These are phyloP conservation scores for Wickerhamomyces strasburgensis DNA, from an alignment of 805 yeast genomes.

Conservation along the genomic window DNA sequence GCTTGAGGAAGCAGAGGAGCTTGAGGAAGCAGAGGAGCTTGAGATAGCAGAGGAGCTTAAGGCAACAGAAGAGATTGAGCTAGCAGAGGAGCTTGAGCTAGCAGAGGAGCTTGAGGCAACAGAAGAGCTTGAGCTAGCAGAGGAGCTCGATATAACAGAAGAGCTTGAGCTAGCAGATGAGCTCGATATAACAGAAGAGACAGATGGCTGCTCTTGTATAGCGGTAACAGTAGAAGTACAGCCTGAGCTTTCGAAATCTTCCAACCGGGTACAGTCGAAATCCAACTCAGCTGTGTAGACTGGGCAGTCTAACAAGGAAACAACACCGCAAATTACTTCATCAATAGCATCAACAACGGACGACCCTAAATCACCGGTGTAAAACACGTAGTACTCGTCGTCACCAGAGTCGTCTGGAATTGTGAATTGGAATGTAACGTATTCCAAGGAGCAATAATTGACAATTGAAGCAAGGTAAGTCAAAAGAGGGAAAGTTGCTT, in stretches of 20 bases:
- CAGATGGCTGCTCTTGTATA: too few relatives aligned
- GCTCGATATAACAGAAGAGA: neutral
- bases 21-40: conserved; percentile 1
- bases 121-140: neutral
- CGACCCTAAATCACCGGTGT: conserved; percentile 17
- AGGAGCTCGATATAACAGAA: neutral
- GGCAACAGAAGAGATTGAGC: conserved; percentile 1
- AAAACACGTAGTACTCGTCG: conserved; percentile 11
- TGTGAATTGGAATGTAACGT: conserved; percentile 9
- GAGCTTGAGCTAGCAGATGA: neutral
- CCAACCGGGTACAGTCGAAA: conserved; percentile 10
- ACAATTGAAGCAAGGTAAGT: conserved; percentile 3
- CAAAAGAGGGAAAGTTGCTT: conserved; percentile 4
- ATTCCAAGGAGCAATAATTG: conserved; percentile 10
- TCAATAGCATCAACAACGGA: conserved; percentile 3
- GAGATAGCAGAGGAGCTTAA: conserved; percentile 1
- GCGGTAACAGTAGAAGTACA: conserved; percentile 3
- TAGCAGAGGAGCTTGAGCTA: neutral
- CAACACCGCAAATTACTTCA: conserved; percentile 6
- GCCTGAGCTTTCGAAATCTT: neutral
- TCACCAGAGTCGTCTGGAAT: conserved; percentile 2
- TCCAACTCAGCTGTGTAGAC: conserved; percentile 5
- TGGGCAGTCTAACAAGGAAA: conserved; percentile 6
- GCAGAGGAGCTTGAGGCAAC: conserved; percentile 1
- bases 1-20: conserved; percentile 1